Percentiles rank a stretch among this genome's conserved stretches.
phyloP scores from a whole-genome alignment of 768 basidiomycete genomes.

The Gloeopeniophorella convolvens region DNA sequence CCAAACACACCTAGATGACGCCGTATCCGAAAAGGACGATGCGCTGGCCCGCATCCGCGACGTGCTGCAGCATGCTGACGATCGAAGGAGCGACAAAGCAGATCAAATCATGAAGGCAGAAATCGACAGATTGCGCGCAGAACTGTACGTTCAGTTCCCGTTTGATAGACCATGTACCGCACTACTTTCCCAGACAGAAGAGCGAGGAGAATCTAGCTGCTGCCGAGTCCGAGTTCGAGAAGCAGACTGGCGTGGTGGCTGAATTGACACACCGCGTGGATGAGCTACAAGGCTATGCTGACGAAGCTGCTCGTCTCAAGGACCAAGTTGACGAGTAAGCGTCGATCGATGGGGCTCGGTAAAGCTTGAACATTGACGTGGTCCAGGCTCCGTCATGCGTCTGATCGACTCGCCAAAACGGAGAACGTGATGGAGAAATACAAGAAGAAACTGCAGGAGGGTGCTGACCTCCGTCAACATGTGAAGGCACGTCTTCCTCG shows the following conservation, averaged over 20 bases:
- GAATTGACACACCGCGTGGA: slow-evolving; percentile 77
- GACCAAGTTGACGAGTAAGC: slow-evolving; percentile 93
- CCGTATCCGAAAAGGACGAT: slow-evolving; percentile 73
- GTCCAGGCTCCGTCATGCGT: slow-evolving; percentile 79
- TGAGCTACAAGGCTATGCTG: slow-evolving; percentile 72
- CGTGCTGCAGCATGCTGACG: slow-evolving; percentile 52
- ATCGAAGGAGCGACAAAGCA: slow-evolving; percentile 56
- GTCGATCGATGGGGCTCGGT: not conserved
- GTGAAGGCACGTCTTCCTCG: slow-evolving; percentile 55
- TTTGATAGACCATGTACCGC: slow-evolving; percentile 21
- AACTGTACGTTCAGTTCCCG: slow-evolving; percentile 59
- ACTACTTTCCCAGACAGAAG: slow-evolving; percentile 61
- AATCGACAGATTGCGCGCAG: slow-evolving; percentile 71
- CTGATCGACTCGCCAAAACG: slow-evolving; percentile 86
- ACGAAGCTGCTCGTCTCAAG: slow-evolving; percentile 73
- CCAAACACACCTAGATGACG: slow-evolving; percentile 74
- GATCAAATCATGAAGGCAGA: slow-evolving; percentile 75
- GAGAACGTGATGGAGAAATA: slow-evolving; percentile 99
- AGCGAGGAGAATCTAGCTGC: slow-evolving; percentile 87
- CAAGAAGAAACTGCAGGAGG: slow-evolving; percentile 96
- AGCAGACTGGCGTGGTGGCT: slow-evolving; percentile 56
- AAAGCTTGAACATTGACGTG: not conserved
- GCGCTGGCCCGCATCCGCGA: slow-evolving; percentile 55
- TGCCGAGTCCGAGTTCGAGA: slow-evolving; percentile 79
- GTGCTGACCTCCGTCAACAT: slow-evolving; percentile 80